Percentiles rank a stretch among this genome's conserved stretches.
These are phyloP conservation scores for Candida sithepensis DNA, from an alignment of 805 yeast genomes.

Conservation along the genomic window DNA sequence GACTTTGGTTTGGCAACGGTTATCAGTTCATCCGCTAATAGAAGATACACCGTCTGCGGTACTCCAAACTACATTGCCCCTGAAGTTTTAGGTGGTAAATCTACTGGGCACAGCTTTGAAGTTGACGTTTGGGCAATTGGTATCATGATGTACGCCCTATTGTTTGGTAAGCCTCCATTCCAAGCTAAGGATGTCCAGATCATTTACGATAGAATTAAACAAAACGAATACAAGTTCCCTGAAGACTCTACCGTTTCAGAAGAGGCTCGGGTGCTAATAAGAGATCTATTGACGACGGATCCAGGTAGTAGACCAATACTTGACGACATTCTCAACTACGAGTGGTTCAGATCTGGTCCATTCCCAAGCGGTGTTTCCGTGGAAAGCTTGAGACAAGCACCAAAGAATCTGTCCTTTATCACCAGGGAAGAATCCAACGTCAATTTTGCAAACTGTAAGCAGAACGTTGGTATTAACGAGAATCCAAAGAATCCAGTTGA, in stretches of 20 bases:
- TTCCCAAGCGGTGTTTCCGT: conserved; percentile 72
- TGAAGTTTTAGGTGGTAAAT: conserved; percentile 87
- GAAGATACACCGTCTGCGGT: conserved; percentile 94
- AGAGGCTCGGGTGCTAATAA: conserved; percentile 71
- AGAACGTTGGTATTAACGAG: conserved; percentile 51
- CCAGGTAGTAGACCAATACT: conserved; percentile 81
- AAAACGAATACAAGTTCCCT: conserved; percentile 78
- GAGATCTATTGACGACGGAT: conserved; percentile 68
- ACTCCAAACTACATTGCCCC: conserved; percentile 99
- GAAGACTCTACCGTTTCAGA: conserved; percentile 50
- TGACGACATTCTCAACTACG: conserved; percentile 72
- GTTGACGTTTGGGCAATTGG: conserved; percentile 99
- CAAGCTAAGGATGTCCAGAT: conserved; percentile 92
- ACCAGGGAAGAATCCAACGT: conserved; percentile 58
- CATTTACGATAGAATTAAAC: conserved; percentile 88
- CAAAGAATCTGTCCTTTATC: conserved; percentile 51
- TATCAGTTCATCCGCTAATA: conserved; percentile 60
- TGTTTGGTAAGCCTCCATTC: conserved; percentile 95
- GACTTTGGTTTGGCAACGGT: conserved; percentile 98
- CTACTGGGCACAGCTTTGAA: conserved; percentile 86
- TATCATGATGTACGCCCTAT: conserved; percentile 89
- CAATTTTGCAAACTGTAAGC: conserved; percentile 66
- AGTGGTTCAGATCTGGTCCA: conserved; percentile 76
- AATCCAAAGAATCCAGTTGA: conserved; percentile 61
- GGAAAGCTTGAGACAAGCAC: conserved; percentile 59